phyloP scores from a whole-genome alignment of 2,329 filamentous ascomycete species.

The Harringtonia lauricola region DNA sequence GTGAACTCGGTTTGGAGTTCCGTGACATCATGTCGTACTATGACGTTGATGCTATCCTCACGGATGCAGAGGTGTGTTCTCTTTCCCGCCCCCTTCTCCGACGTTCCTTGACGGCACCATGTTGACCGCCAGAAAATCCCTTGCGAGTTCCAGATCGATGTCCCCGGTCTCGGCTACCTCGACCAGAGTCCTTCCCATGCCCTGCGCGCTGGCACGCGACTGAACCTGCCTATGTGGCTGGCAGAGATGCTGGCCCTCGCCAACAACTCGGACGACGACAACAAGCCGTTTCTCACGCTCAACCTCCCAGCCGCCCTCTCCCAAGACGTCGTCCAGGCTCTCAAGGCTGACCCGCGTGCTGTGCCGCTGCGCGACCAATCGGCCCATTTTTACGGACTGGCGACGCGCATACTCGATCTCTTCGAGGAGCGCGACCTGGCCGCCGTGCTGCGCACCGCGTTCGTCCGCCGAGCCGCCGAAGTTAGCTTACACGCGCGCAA shows the following conservation, averaged over 20 bases:
- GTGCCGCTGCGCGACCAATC: slow-evolving; percentile 77
- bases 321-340: slow-evolving; percentile 70
- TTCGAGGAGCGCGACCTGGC: slow-evolving; percentile 76
- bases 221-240: slow-evolving; percentile 86
- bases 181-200: slow-evolving; percentile 64
- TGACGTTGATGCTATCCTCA: slow-evolving; percentile 74
- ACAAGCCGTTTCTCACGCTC: slow-evolving; percentile 55
- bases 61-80: slow-evolving; percentile 59
- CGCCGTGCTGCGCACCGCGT: slow-evolving; percentile 64
- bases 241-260: slow-evolving; percentile 83
- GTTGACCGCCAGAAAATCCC: slow-evolving; percentile 71
- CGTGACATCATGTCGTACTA: slow-evolving; percentile 60
- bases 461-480: slow-evolving; percentile 68
- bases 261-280: slow-evolving; percentile 17
- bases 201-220: slow-evolving; percentile 69
- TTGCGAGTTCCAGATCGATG: slow-evolving; percentile 85
- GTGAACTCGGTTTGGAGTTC: not conserved
- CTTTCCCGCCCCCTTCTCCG: not conserved
- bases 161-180: slow-evolving; percentile 78
- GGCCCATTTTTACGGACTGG: slow-evolving; percentile 79
- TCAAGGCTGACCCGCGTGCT: slow-evolving; percentile 80
- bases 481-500: slow-evolving; percentile 87
- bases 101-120: too few species aligned
- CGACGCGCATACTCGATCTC: slow-evolving; percentile 74
- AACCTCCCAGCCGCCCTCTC: slow-evolving; percentile 72